A percentile compares a stretch with the other conserved stretches of the same genome.
These are phyloP conservation scores for Ceratocystis huliohia DNA, from an alignment of 2,329 filamentous ascomycete species.

Conservation along the genomic window DNA sequence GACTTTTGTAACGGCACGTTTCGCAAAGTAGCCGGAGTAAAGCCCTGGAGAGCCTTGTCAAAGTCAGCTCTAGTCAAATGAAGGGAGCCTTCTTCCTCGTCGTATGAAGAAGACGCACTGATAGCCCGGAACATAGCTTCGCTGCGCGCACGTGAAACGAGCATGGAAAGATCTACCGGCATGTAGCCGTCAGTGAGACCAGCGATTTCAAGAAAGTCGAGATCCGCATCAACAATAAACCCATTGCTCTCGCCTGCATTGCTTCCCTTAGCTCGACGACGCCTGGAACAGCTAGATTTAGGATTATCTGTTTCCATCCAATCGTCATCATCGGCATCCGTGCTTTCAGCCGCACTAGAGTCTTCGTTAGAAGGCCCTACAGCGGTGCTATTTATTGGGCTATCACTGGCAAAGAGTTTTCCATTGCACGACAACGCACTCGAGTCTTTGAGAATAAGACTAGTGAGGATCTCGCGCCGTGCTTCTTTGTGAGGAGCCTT, in stretches of 20 bases:
- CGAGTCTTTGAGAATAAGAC: conserved; percentile 50
- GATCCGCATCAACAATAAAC: conserved; percentile 59
- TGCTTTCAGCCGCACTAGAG: conserved; percentile 30
- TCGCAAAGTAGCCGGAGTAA: conserved; percentile 85
- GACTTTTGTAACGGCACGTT: conserved; percentile 91
- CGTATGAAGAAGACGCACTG: conserved; percentile 32
- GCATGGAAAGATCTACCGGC: conserved; percentile 79
- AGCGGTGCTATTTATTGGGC: conserved; percentile 39
- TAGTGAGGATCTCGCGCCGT: conserved; percentile 69
- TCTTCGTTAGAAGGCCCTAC: conserved; percentile 38
- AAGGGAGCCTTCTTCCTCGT: conserved; percentile 39
- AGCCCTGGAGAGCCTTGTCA: conserved; percentile 70
- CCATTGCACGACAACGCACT: conserved; percentile 24
- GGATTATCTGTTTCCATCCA: conserved; percentile 67
- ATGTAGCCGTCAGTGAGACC: conserved; percentile 95
- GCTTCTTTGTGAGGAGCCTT: conserved; percentile 90
- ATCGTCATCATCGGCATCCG: conserved; percentile 39
- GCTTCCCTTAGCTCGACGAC: conserved; percentile 30
- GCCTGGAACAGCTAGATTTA: conserved; percentile 22
- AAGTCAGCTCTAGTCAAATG: conserved; percentile 65
- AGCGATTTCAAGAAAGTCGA: conserved; percentile 87
- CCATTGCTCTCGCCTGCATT: conserved; percentile 36
- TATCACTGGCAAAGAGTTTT: background rate
- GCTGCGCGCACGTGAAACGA: conserved; percentile 77
- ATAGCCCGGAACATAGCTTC: conserved; percentile 85